phyloP scores from a whole-genome alignment of 192 early-diverging fungal species.

The Rhizophagus prolifer region DNA sequence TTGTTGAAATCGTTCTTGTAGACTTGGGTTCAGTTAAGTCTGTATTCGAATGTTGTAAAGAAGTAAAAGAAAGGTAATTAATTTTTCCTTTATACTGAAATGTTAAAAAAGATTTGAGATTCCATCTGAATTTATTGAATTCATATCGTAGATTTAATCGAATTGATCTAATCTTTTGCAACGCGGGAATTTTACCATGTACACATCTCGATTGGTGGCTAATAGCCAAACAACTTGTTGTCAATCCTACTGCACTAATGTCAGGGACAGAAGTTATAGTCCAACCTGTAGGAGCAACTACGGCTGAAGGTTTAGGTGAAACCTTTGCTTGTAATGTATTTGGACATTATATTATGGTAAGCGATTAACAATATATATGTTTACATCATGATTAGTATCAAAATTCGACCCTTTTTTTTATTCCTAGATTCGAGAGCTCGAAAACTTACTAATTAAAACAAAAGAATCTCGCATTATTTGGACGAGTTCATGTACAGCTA shows the following conservation, averaged over 20 bases:
- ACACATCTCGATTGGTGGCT: conserved; percentile 43
- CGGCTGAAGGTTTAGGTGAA: conserved; percentile 50
- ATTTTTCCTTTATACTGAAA: neutral
- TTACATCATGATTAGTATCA: neutral
- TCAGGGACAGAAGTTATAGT: conserved; percentile 43
- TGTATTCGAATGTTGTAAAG: conserved; percentile 40
- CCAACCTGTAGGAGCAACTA: conserved; percentile 48
- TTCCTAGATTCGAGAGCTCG: conserved; percentile 50
- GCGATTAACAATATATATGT: neutral
- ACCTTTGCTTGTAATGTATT: conserved; percentile 58
- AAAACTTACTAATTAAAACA: conserved; percentile 38
- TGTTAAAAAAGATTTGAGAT: neutral
- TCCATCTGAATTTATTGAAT: neutral
- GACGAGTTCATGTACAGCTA: conserved; percentile 53
- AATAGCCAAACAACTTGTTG: conserved; percentile 34
- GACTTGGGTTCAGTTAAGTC: conserved; percentile 43
- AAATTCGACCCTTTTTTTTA: neutral
- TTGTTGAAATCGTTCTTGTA: conserved; percentile 46
- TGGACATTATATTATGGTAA: conserved; percentile 61
- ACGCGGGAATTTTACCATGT: conserved; percentile 51
- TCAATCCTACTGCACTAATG: conserved; percentile 36
- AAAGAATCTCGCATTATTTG: conserved; percentile 51
- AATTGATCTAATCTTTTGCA: conserved; percentile 55
- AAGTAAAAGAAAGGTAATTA: conserved; percentile 40
- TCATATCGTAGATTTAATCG: conserved; percentile 33